phyloP scores from a whole-genome alignment of 768 basidiomycete genomes.

The Serendipita sp. region DNA sequence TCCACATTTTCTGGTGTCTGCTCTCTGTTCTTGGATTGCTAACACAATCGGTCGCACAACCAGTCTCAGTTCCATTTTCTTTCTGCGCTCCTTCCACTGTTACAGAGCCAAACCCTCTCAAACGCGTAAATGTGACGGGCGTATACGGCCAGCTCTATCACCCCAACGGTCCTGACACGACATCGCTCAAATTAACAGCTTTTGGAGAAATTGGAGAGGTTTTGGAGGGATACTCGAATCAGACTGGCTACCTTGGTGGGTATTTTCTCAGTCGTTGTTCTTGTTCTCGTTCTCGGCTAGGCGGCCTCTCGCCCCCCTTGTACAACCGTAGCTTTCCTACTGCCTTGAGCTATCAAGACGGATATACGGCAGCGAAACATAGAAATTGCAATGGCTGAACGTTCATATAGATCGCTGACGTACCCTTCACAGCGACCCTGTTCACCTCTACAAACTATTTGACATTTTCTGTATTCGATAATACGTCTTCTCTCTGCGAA shows the following conservation, averaged over 20 bases:
- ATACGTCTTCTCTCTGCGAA: constrained; percentile 60
- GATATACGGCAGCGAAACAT: too few relatives aligned
- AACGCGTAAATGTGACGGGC: constrained; percentile 48
- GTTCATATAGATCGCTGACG: constrained; percentile 8
- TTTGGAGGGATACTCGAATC: constrained; percentile 35
- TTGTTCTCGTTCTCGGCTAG: not conserved
- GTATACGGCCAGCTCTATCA: constrained; percentile 55
- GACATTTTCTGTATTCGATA: constrained; percentile 56
- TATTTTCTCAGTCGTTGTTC: constrained; percentile 11
- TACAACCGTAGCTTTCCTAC: too few relatives aligned
- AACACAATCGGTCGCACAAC: constrained; percentile 27
- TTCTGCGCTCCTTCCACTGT: constrained; percentile 45
- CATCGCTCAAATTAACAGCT: not conserved
- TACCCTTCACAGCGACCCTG: constrained; percentile 47
- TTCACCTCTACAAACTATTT: constrained; percentile 71
- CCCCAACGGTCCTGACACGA: not conserved
- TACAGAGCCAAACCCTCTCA: constrained; percentile 22
- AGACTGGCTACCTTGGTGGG: constrained; percentile 52
- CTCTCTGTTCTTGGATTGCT: not conserved
- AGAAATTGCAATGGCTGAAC: not conserved
- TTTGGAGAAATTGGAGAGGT: constrained; percentile 6
- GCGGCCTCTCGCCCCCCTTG: not conserved
- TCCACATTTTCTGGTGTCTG: not conserved
- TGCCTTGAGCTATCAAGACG: too few relatives aligned
- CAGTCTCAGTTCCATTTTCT: constrained; percentile 42